phyloP scores from a whole-genome alignment of 257 asterid genomes.

The Solanum tacnaense region DNA sequence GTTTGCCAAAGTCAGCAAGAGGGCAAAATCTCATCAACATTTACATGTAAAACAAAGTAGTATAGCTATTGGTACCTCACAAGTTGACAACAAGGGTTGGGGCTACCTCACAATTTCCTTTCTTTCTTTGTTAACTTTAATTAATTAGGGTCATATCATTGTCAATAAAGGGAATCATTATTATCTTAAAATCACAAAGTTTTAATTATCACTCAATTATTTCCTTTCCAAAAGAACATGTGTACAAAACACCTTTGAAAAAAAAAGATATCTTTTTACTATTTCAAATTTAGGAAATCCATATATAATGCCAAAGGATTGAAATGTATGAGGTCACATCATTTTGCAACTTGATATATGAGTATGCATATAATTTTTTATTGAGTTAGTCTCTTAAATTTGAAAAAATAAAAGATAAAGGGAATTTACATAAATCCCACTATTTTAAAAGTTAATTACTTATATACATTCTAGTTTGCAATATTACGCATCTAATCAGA shows the following conservation, averaged over 20 bases:
- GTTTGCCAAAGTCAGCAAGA: background rate
- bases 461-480: no score
- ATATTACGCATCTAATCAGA: no score
- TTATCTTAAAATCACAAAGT: background rate
- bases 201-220: background rate
- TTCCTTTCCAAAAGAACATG: background rate
- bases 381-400: background rate
- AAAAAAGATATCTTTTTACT: background rate
- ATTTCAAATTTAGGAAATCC: background rate
- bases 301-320: background rate
- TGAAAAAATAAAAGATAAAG: no score
- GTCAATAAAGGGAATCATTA: background rate
- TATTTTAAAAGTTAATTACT: no score
- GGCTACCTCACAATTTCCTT: background rate
- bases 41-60: background rate
- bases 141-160: background rate
- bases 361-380: background rate
- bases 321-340: background rate
- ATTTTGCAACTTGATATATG: background rate
- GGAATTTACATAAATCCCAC: fast-evolving
- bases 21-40: background rate
- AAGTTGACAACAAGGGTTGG: background rate
- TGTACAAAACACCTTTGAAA: background rate
- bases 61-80: background rate
- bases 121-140: background rate